Conservation (phyloP, 202 grass and related monocot species). For the Dendrocalamus latiflorus region DNA sequence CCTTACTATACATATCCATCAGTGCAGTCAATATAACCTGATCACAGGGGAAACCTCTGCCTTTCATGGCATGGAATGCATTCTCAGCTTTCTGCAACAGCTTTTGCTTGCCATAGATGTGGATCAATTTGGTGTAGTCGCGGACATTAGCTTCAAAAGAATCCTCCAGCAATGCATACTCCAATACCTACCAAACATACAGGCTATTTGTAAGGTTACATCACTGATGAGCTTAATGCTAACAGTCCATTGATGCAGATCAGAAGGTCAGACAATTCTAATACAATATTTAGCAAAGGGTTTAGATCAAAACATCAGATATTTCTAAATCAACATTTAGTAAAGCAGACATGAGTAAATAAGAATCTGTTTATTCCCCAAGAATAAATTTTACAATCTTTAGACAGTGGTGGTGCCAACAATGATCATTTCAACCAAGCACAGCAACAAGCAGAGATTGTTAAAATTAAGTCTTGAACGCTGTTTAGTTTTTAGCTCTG, state of each 20-base stretch:
- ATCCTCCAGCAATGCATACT: slow-evolving; percentile 35
- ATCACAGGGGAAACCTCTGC: slow-evolving; percentile 71
- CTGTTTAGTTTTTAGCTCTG: too few species aligned
- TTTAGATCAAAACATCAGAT: neutral
- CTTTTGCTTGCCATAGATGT: slow-evolving; percentile 65
- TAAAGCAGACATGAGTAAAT: neutral
- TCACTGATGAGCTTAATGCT: neutral
- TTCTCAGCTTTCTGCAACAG: slow-evolving; percentile 64
- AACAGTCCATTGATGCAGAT: neutral
- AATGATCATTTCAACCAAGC: neutral
- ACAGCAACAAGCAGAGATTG: neutral
- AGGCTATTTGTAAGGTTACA: neutral
- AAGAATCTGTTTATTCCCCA: too few species aligned
- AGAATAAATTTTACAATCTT: too few species aligned
- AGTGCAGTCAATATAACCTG: slow-evolving; percentile 61
- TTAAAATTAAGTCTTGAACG: too few species aligned
- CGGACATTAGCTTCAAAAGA: slow-evolving; percentile 75
- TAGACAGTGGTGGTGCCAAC: too few species aligned
- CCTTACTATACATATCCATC: slow-evolving; percentile 73
- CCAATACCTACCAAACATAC: slow-evolving; percentile 5
- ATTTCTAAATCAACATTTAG: neutral
- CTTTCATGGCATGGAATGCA: slow-evolving; percentile 58
- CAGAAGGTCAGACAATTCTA: neutral
- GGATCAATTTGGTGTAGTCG: slow-evolving; percentile 78
- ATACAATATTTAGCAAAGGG: neutral